Conservation (phyloP, 768 basidiomycete species). For the Chiua virens region DNA sequence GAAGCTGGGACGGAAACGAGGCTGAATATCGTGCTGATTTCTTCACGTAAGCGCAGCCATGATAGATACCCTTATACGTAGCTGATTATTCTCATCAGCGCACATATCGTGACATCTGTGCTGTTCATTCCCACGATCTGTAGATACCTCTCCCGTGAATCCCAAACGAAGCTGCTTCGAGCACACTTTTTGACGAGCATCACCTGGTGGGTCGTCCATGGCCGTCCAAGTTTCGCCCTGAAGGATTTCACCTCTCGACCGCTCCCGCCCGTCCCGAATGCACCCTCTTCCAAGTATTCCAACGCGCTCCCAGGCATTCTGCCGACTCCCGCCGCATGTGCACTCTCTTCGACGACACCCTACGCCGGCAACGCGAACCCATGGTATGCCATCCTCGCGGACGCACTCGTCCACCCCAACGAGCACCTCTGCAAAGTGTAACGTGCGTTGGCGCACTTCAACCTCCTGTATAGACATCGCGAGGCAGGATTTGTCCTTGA, state of each 20-base stretch:
- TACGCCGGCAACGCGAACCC: constrained; percentile 47
- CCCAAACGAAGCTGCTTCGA: constrained; percentile 54
- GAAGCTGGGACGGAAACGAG: constrained; percentile 44
- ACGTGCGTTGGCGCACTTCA: constrained; percentile 50
- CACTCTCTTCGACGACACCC: constrained; percentile 33
- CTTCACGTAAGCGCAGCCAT: constrained; percentile 49
- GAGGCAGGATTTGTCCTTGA: constrained; percentile 34
- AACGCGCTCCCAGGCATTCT: constrained; percentile 23
- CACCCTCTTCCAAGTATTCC: constrained; percentile 20
- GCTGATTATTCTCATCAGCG: constrained; percentile 38
- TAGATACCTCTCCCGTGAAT: constrained; percentile 54
- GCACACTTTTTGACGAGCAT: constrained; percentile 54
- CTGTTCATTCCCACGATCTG: constrained; percentile 57
- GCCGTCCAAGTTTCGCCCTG: constrained; percentile 51
- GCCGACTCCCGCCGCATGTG: constrained; percentile 20
- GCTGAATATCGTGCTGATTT: constrained; percentile 61
- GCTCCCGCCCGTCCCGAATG: constrained; percentile 18
- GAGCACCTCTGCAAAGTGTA: constrained; percentile 54
- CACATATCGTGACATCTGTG: constrained; percentile 69
- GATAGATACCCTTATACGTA: no score
- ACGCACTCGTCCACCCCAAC: constrained; percentile 55
- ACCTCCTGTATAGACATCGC: constrained; percentile 43
- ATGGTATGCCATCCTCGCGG: constrained; percentile 58
- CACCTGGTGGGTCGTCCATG: constrained; percentile 56
- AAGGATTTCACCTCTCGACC: constrained; percentile 45